Evolutionary conservation across 768 basidiomycete species (phyloP).

Genomic region (Xerocomellus intermedius): DNA sequence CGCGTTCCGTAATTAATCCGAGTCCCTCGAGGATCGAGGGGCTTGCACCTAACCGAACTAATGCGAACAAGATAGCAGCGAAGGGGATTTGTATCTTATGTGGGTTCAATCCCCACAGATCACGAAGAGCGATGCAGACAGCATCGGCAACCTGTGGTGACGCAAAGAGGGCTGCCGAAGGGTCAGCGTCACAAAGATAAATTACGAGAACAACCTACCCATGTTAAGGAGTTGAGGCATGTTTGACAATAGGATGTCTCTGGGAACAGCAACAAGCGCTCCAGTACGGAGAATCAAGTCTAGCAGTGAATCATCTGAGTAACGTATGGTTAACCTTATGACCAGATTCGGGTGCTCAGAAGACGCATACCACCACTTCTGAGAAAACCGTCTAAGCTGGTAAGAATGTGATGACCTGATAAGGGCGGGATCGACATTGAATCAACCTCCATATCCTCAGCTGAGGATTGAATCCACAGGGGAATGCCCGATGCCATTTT

Average conservation of each 20-base stretch:
- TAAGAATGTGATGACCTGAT: constrained; percentile 27
- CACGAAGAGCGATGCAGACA: constrained; percentile 34
- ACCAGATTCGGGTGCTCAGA: neutral
- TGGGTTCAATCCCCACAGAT: constrained; percentile 30
- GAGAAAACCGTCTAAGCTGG: constrained; percentile 33
- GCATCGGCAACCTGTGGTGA: constrained; percentile 32
- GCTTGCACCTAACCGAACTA: constrained; percentile 48
- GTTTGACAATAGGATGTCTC: constrained; percentile 29
- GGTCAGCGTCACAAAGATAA: constrained; percentile 1
- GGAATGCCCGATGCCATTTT: constrained; percentile 22
- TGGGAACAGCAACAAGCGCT: constrained; percentile 35
- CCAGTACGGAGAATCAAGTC: constrained; percentile 42
- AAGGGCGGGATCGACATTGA: constrained; percentile 4
- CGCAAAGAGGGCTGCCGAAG: constrained; percentile 16
- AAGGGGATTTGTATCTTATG: constrained; percentile 31
- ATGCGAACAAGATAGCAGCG: constrained; percentile 34
- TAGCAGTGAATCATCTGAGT: constrained; percentile 41
- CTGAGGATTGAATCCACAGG: constrained; percentile 32
- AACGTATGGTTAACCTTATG: neutral
- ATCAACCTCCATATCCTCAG: constrained; percentile 23
- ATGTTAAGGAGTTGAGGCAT: constrained; percentile 42
- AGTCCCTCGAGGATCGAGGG: constrained; percentile 33
- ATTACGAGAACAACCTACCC: constrained; percentile 31
- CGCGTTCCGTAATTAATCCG: constrained; percentile 27
- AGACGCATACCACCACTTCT: constrained; percentile 35